These are phyloP conservation scores for Trichaptum fuscoviolaceum DNA, from an alignment of 768 basidiomycete species.

Conservation along the genomic window DNA sequence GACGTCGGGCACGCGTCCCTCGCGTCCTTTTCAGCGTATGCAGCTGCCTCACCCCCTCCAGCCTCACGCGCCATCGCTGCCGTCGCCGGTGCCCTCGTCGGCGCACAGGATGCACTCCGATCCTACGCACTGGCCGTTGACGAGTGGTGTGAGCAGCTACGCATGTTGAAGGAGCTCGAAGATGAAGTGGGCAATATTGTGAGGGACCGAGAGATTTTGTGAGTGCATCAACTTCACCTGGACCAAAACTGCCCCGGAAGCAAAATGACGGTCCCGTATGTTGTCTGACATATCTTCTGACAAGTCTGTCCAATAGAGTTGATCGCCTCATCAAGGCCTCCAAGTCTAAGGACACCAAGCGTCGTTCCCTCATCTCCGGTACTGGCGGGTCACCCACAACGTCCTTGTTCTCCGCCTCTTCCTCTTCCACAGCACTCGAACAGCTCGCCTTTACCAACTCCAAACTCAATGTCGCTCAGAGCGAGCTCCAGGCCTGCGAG, in stretches of 20 bases:
- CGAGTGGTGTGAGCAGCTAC: slow-evolving; percentile 58
- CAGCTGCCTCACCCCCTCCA: slow-evolving; percentile 56
- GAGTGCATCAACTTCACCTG: slow-evolving; percentile 24
- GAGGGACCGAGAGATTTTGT: slow-evolving; percentile 81
- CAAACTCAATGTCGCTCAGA: slow-evolving; percentile 63
- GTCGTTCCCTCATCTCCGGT: slow-evolving; percentile 29
- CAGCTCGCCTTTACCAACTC: slow-evolving; percentile 17
- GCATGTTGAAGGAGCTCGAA: slow-evolving; percentile 57
- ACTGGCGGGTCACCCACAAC: slow-evolving; percentile 32
- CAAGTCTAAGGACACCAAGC: slow-evolving; percentile 45
- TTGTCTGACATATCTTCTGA: not conserved
- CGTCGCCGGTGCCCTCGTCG: slow-evolving; percentile 52
- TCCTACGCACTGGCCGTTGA: slow-evolving; percentile 58
- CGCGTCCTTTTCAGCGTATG: slow-evolving; percentile 67
- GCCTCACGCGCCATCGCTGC: slow-evolving; percentile 45
- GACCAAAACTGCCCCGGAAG: too few relatives aligned
- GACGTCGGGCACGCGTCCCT: slow-evolving; percentile 55
- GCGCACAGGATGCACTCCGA: slow-evolving; percentile 64
- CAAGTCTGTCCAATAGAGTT: slow-evolving; percentile 39
- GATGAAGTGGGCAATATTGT: slow-evolving; percentile 67
- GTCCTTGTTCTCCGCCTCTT: slow-evolving; percentile 33
- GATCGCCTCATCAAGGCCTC: slow-evolving; percentile 77
- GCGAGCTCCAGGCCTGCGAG: slow-evolving; percentile 81
- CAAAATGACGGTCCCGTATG: not conserved
- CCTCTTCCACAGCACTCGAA: slow-evolving; percentile 4